These are phyloP conservation scores for Ricinus communis DNA, from an alignment of 345 rosid genomes.

Conservation along the genomic window DNA sequence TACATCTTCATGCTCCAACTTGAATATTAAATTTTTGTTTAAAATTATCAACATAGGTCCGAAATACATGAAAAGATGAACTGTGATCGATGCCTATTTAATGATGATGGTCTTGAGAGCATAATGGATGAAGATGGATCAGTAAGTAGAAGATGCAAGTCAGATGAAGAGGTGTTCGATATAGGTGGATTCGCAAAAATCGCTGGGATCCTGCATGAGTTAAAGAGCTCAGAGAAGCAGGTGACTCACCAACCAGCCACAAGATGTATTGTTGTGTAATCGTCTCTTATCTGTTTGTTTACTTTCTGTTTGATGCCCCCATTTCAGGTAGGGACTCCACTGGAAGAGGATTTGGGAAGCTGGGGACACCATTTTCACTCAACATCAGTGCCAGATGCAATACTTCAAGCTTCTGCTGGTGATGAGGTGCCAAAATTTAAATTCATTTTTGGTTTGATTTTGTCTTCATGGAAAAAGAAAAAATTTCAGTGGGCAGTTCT, in stretches of 20 bases:
- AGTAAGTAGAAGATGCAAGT: constrained; percentile 21
- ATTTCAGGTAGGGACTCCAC: constrained; percentile 76
- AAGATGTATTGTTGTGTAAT: neutral
- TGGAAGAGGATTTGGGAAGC: constrained; percentile 82
- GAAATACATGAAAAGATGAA: constrained; percentile 89
- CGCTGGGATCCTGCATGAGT: constrained; percentile 61
- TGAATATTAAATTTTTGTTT: neutral
- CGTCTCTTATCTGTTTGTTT: constrained; percentile 6
- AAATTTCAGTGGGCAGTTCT: neutral
- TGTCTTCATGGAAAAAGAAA: neutral
- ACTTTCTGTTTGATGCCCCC: constrained; percentile 13
- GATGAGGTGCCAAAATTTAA: constrained; percentile 56
- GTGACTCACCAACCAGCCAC: constrained; percentile 32
- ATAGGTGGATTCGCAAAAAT: constrained; percentile 85
- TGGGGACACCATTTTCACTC: constrained; percentile 92
- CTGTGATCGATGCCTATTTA: constrained; percentile 59
- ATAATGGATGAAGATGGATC: constrained; percentile 33
- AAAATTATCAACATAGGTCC: constrained; percentile 50
- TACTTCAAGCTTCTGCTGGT: constrained; percentile 93
- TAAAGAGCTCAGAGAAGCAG: constrained; percentile 86
- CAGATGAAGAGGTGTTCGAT: constrained; percentile 45
- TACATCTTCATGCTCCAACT: neutral
- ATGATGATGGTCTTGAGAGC: constrained; percentile 30
- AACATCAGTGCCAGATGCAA: constrained; percentile 70
- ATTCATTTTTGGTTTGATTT: constrained; percentile 5